phyloP scores from a whole-genome alignment of 148 eudicot genomes.

The Vaccinium darrowii region DNA sequence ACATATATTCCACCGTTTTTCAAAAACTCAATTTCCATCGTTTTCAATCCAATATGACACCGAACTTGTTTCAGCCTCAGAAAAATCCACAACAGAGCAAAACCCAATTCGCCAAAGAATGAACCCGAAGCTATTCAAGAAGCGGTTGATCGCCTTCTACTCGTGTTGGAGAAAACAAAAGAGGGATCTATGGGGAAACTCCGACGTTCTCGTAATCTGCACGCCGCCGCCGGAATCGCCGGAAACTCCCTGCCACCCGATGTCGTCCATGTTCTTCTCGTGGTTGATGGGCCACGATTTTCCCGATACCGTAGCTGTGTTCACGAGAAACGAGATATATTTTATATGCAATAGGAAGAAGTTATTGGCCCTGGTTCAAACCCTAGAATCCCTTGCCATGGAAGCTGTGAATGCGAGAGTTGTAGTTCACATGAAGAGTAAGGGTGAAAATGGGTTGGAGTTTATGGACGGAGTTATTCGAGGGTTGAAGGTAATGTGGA shows the following conservation, averaged over 20 bases:
- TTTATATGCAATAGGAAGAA: neutral
- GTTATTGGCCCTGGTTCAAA: neutral
- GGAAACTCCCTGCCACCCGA: neutral
- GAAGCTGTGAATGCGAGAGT: constrained; percentile 3
- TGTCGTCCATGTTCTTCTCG: neutral
- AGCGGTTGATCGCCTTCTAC: neutral
- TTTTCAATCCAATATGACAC: too few species aligned
- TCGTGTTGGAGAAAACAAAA: neutral
- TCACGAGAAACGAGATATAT: neutral
- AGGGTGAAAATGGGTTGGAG: neutral
- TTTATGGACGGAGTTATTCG: neutral
- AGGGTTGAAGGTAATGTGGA: neutral
- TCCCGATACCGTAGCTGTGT: constrained; percentile 2
- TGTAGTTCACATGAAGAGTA: neutral
- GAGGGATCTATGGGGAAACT: neutral
- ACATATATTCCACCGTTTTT: neutral
- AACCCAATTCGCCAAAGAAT: neutral
- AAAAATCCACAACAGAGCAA: neutral
- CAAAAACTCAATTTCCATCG: neutral
- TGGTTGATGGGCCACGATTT: constrained; percentile 9
- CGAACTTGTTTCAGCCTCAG: neutral
- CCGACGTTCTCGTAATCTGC: neutral
- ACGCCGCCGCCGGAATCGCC: neutral
- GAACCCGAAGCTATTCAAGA: constrained; percentile 2
- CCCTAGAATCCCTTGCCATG: neutral